Base-by-base conservation (phyloP, 371 early-diverging fungal genomes). In the Capillidium heterosporum region DNA sequence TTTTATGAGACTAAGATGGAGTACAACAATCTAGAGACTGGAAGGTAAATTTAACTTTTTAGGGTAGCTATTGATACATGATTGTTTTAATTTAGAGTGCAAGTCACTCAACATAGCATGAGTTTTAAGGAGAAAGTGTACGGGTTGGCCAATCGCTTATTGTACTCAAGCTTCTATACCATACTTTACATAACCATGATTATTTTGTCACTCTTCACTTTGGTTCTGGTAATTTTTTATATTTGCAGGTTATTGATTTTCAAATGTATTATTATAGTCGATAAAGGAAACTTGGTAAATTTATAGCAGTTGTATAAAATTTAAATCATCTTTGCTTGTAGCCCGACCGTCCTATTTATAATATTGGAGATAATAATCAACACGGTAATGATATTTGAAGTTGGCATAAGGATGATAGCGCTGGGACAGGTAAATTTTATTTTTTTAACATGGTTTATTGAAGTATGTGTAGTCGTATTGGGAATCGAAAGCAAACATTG, bases 381-480 rank as follows among this genome's bases (percentile, higher is more conserved):
- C 42, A 26, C 24, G 1, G 55, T 43, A n/a, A 42, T 55, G 40
- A 55, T 55, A n/a, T 24, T 55, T 28, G 55, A 55, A 39, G 55
- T 55, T 42, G 23, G 29, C 7, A 31, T 53, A 31, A 24, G 53
- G 32, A 53, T 53, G 7, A 32, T 39, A 13, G 53, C 53, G 4
- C n/a, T 35, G 11, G 53, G 53, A 10, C 29, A 53, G 11, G 53
- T 53, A 53, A 53, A 17, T 39, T 13, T 24, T 19, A 35, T 42
- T 3, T 11, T 43, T 55, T 7, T 24, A 42, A 23, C 13, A 10
- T 19, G 15, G 32, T 15, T 29, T 10, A 32, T 32, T 11, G 8
- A 7, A 32, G 2, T 19, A n/a, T 3, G 2, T 15, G 23, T 42
- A 55, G 55, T 21, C 19, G 13, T 55, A 42, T 43, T 55, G 55